Percentiles rank a stretch among this genome's conserved stretches.
phyloP scores from a whole-genome alignment of 352 stramenopile genomes.

The Pythium insidiosum region DNA sequence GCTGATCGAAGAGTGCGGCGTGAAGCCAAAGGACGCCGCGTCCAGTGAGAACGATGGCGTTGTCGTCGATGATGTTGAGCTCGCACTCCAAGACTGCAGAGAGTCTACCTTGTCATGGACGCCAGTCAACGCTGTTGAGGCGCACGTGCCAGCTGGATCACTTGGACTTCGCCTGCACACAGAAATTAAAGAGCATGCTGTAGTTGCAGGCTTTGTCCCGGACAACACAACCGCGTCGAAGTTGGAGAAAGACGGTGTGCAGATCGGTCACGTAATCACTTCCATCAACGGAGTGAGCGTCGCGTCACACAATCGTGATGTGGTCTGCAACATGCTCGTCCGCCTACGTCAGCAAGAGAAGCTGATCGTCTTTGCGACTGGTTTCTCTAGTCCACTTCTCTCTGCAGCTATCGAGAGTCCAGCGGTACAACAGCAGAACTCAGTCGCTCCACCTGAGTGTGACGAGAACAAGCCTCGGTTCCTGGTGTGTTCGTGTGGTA shows the following conservation, averaged over 20 bases:
- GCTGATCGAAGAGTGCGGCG: no score
- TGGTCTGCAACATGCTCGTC: conserved; percentile 40
- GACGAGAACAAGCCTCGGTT: conserved; percentile 35
- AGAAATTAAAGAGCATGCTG: conserved; percentile 39
- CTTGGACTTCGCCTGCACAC: conserved; percentile 54
- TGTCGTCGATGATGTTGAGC: no score
- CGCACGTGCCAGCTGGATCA: conserved; percentile 28
- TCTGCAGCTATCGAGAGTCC: no score
- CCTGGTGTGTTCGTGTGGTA: conserved; percentile 51
- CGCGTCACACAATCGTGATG: conserved; percentile 19
- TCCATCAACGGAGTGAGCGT: conserved; percentile 55
- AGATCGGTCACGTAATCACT: conserved; percentile 28
- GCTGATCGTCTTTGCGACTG: conserved; percentile 36
- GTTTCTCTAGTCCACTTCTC: no score
- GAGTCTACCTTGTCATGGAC: no score
- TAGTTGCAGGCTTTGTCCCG: conserved; percentile 46
- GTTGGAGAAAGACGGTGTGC: conserved; percentile 24
- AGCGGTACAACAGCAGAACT: no score
- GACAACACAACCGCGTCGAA: conserved; percentile 31
- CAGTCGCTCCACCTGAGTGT: no score
- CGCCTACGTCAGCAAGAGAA: conserved; percentile 46
- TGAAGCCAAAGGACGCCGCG: no score
- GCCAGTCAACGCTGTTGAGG: conserved; percentile 23
- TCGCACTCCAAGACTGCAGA: no score
- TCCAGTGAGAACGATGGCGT: no score